A percentile compares a stretch with the other conserved stretches of the same genome.
phyloP scores from a whole-genome alignment of 768 basidiomycete species.

The Auricularia heimuer region DNA sequence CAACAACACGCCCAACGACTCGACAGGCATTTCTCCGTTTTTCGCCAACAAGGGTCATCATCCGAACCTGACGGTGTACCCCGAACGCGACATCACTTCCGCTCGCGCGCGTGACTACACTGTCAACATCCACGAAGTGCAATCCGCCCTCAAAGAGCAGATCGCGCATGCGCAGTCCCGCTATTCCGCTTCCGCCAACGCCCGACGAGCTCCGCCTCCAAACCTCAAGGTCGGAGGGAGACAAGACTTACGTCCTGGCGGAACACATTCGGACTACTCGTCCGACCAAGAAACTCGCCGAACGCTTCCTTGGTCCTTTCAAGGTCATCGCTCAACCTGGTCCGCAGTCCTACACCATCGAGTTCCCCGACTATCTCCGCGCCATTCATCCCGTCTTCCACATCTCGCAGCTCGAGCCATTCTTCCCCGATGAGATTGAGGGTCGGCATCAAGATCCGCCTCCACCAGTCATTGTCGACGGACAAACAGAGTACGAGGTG shows the following conservation, averaged over 20 bases:
- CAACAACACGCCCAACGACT: conserved; percentile 2
- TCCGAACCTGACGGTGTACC: too few species aligned
- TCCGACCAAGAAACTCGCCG: conserved; percentile 13
- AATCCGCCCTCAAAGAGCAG: background rate
- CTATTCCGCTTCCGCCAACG: background rate
- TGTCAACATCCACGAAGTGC: conserved; percentile 4
- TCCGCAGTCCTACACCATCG: conserved; percentile 14
- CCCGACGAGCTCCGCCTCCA: background rate
- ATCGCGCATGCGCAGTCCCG: background rate
- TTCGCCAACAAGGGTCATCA: too few species aligned
- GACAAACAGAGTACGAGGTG: conserved; percentile 11
- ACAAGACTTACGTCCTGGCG: conserved; percentile 1
- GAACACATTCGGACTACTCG: background rate
- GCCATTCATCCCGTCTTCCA: conserved; percentile 17
- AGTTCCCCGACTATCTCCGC: conserved; percentile 13
- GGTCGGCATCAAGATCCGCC: background rate
- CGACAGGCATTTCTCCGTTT: background rate
- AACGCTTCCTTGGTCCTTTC: conserved; percentile 15
- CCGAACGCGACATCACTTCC: conserved; percentile 3
- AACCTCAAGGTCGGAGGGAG: background rate
- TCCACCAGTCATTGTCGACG: conserved; percentile 9
- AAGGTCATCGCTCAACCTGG: conserved; percentile 14
- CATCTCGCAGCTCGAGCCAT: conserved; percentile 1
- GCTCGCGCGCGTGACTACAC: background rate
- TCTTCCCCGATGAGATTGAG: background rate